Percentiles rank a stretch among this genome's conserved stretches.
Evolutionary conservation across 2,329 filamentous ascomycete species (phyloP).

Genomic region (Colletotrichum higginsianum): DNA sequence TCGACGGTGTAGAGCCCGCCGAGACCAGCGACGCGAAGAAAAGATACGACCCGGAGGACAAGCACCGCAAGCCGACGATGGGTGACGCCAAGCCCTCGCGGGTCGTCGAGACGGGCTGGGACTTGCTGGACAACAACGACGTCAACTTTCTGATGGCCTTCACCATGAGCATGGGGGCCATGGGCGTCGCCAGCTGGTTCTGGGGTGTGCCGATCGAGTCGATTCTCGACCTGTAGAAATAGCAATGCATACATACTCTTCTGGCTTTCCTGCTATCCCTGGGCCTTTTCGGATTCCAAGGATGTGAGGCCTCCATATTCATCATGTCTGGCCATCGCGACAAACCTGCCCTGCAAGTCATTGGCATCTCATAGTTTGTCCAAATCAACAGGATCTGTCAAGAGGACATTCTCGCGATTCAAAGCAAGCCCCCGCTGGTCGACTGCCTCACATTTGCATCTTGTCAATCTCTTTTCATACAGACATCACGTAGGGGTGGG

Average conservation of each 20-base stretch:
- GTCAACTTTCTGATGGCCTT: conserved; percentile 95
- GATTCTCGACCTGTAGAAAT: conserved; percentile 48
- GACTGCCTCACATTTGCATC: neutral
- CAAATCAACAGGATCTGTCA: no score
- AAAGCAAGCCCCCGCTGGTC: neutral
- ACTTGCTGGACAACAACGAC: conserved; percentile 93
- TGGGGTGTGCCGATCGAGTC: conserved; percentile 69
- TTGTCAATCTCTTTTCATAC: neutral
- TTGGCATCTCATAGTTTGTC: no score
- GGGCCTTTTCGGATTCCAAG: neutral
- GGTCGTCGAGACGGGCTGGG: conserved; percentile 75
- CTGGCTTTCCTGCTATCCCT: no score
- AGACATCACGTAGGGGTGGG: neutral
- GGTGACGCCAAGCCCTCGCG: conserved; percentile 72
- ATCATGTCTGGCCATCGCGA: no score
- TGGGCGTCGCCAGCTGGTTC: conserved; percentile 74
- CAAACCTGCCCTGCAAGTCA: no score
- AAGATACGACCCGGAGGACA: conserved; percentile 65
- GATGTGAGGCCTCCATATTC: no score
- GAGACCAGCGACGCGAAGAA: conserved; percentile 54
- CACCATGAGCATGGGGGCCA: conserved; percentile 83
- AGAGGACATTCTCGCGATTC: no score
- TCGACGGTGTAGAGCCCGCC: conserved; percentile 49
- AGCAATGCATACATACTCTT: neutral
- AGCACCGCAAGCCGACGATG: conserved; percentile 67